Conservation (phyloP, 2,329 filamentous ascomycete species). For the Cryphonectria parasitica region DNA sequence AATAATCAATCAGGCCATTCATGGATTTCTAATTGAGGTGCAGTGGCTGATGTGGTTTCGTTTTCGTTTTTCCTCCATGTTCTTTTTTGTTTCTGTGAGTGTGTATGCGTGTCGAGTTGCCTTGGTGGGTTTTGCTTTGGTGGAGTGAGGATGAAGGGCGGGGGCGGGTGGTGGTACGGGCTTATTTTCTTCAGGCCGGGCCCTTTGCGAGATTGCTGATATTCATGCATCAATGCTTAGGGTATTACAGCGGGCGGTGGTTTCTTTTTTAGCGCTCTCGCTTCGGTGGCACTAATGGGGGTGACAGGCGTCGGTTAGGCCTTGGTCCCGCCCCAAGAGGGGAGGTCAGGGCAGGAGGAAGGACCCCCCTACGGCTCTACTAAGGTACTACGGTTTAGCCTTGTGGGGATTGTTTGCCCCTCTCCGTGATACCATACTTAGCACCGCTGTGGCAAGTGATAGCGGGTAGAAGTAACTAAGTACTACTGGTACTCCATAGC, state of each 20-base stretch:
- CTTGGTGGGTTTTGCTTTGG: neutral
- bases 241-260: neutral
- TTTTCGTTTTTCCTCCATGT: neutral
- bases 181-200: neutral
- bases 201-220: constrained; percentile 25
- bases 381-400: neutral
- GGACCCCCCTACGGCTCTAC: neutral
- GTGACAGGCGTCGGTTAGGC: neutral
- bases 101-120: neutral
- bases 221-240: constrained; percentile 29
- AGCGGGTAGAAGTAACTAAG: neutral
- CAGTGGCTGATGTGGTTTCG: neutral
- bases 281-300: neutral
- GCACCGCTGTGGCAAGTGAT: neutral
- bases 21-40: neutral
- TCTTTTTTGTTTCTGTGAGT: neutral
- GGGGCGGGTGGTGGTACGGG: neutral
- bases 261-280: constrained; percentile 2
- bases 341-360: neutral
- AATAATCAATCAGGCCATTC: neutral
- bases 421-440: neutral
- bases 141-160: neutral
- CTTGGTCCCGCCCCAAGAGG: neutral
- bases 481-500: neutral
- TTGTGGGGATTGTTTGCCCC: neutral